Conservation (phyloP, 2,329 filamentous ascomycete genomes). For the Drechslerella coelobrocha region DNA sequence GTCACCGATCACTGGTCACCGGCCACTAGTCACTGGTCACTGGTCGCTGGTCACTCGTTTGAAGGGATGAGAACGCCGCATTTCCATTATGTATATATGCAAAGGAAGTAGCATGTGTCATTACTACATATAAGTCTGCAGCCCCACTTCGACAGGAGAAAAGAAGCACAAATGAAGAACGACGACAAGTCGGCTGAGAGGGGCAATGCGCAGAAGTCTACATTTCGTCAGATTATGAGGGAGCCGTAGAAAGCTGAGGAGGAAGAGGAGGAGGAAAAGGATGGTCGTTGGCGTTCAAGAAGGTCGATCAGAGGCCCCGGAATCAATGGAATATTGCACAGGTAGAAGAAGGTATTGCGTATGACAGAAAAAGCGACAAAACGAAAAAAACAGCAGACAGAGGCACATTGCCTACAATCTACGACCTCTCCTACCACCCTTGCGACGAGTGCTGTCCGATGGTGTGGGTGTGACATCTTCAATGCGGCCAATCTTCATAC, state of each 20-base stretch:
- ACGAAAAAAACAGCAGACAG: constrained; percentile 23
- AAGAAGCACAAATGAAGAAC: constrained; percentile 14
- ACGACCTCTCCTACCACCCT: constrained; percentile 99
- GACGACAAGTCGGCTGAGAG: constrained; percentile 3
- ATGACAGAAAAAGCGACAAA: constrained; percentile 18
- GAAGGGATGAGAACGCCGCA: constrained; percentile 36
- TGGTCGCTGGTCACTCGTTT: background rate
- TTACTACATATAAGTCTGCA: constrained; percentile 47
- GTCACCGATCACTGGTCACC: too few relatives aligned
- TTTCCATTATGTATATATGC: constrained; percentile 48
- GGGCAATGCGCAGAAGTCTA: constrained; percentile 27
- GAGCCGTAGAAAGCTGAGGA: background rate
- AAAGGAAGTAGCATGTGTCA: constrained; percentile 46
- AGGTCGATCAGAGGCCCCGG: constrained; percentile 15
- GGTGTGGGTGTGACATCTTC: constrained; percentile 99
- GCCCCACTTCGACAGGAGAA: constrained; percentile 39
- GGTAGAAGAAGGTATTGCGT: constrained; percentile 48
- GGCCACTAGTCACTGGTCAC: too few relatives aligned
- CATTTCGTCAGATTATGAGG: constrained; percentile 20
- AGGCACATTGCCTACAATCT: constrained; percentile 78
- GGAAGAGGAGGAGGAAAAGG: background rate
- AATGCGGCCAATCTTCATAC: constrained; percentile 99
- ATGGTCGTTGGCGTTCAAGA: constrained; percentile 32
- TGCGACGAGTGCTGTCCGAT: constrained; percentile 98
- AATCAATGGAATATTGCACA: constrained; percentile 44